These are phyloP conservation scores for Backusella luteola DNA, from an alignment of 192 early-diverging fungal genomes.

Conservation along the genomic window DNA sequence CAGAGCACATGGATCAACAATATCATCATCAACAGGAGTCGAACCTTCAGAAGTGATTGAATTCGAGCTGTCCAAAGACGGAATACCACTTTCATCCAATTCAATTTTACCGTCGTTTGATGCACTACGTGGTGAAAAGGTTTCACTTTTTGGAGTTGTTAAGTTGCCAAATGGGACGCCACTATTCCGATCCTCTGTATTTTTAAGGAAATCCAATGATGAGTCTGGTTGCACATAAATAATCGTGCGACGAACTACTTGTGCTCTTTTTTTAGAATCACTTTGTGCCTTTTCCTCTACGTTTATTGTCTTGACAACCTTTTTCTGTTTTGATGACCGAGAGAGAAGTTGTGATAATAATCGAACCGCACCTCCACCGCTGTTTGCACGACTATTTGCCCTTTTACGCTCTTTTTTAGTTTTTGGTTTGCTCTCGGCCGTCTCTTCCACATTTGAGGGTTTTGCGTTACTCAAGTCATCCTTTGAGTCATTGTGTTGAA, in stretches of 20 bases:
- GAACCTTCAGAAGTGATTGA: neutral
- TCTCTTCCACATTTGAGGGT: neutral
- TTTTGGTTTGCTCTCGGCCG: neutral
- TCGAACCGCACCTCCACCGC: neutral
- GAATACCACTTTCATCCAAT: neutral
- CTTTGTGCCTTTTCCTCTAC: neutral
- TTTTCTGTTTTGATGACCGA: neutral
- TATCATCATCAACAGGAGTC: neutral
- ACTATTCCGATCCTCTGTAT: neutral
- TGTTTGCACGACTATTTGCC: neutral
- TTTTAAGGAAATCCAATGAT: neutral
- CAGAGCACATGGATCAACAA: neutral
- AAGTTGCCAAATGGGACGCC: neutral
- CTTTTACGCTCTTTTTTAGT: neutral
- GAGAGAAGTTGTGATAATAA: neutral
- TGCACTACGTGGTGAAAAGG: neutral
- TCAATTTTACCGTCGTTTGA: neutral
- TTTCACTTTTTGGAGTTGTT: neutral
- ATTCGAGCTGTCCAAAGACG: neutral
- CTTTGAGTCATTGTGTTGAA: neutral
- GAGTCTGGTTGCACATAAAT: constrained; percentile 33
- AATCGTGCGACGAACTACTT: constrained; percentile 35
- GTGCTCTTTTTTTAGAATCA: constrained; percentile 11
- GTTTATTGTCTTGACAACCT: neutral
- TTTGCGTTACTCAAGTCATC: neutral